Conservation (phyloP, 2,329 filamentous ascomycete genomes). For the Aspergillus spinulosporus region DNA sequence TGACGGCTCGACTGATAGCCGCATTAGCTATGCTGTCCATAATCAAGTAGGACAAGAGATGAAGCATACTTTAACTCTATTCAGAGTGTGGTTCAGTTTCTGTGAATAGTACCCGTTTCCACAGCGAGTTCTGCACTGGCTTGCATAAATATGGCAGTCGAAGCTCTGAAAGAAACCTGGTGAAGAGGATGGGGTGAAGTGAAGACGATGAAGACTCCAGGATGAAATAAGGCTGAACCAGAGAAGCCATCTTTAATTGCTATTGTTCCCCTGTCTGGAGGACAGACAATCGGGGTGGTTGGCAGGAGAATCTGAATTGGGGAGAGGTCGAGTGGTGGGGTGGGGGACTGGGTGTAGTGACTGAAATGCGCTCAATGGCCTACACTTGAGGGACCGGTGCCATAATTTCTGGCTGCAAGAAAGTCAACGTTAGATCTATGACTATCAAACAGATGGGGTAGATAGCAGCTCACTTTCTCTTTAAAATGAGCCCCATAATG, state of each 20-base stretch:
- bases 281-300: slow-evolving; percentile 20
- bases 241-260: slow-evolving; percentile 2
- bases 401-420: too few species aligned
- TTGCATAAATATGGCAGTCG: not conserved
- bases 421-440: too few species aligned
- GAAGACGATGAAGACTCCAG: not conserved
- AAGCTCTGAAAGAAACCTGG: not conserved
- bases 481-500: slow-evolving; percentile 5
- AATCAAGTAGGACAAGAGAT: not conserved
- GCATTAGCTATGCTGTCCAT: not conserved
- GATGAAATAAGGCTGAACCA: not conserved
- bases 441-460: not conserved
- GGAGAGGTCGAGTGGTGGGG: not conserved
- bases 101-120: not conserved
- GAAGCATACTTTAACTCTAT: not conserved
- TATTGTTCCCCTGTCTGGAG: slow-evolving; percentile 10
- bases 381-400: too few species aligned
- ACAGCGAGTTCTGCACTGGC: too few species aligned
- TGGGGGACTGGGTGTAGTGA: not conserved
- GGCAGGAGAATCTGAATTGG: slow-evolving; percentile 17
- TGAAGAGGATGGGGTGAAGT: not conserved
- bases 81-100: not conserved
- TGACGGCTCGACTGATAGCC: not conserved
- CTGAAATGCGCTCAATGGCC: slow-evolving; percentile 9
- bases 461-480: not conserved